phyloP scores from a whole-genome alignment of 2,329 filamentous ascomycete species.

The Rugonectria rugulosa region DNA sequence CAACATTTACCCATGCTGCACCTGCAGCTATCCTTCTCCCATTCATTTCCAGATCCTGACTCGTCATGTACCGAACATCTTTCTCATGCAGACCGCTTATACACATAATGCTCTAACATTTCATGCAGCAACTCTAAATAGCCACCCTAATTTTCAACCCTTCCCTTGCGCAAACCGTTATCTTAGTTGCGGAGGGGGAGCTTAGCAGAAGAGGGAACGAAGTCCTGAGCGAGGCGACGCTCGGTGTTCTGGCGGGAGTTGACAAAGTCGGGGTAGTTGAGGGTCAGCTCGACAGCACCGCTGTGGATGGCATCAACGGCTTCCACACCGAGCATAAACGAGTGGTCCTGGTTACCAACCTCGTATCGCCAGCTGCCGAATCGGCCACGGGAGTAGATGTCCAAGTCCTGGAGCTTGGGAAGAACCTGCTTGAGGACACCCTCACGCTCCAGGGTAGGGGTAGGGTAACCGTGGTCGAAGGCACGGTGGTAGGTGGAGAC shows the following conservation, averaged over 20 bases:
- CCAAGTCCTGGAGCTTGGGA: conserved; percentile 88
- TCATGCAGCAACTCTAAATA: conserved; percentile 34
- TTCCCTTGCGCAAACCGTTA: conserved; percentile 31
- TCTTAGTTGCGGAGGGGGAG: conserved; percentile 47
- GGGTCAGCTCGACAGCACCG: conserved; percentile 87
- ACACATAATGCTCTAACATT: conserved; percentile 34
- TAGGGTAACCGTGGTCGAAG: conserved; percentile 99
- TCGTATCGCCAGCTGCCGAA: conserved; percentile 99
- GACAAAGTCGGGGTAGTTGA: conserved; percentile 98
- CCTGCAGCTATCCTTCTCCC: conserved; percentile 32
- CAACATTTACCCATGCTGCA: conserved; percentile 32
- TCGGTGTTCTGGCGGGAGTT: conserved; percentile 73
- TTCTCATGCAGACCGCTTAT: conserved; percentile 33
- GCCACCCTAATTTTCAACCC: conserved; percentile 16
- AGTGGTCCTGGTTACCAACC: conserved; percentile 95
- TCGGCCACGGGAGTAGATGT: conserved; percentile 93
- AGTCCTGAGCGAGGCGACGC: conserved; percentile 54
- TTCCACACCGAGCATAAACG: conserved; percentile 96
- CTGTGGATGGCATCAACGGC: conserved; percentile 90
- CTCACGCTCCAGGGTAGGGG: conserved; percentile 92
- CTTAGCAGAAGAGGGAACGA: conserved; percentile 48
- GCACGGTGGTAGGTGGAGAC: conserved; percentile 97
- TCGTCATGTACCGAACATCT: conserved; percentile 32
- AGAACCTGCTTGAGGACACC: conserved; percentile 91
- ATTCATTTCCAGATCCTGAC: conserved; percentile 38